A percentile compares a stretch with the other conserved stretches of the same genome.
Evolutionary conservation across 2,329 filamentous ascomycete genomes (phyloP).

Genomic region (Pseudogymnoascus sp.): DNA sequence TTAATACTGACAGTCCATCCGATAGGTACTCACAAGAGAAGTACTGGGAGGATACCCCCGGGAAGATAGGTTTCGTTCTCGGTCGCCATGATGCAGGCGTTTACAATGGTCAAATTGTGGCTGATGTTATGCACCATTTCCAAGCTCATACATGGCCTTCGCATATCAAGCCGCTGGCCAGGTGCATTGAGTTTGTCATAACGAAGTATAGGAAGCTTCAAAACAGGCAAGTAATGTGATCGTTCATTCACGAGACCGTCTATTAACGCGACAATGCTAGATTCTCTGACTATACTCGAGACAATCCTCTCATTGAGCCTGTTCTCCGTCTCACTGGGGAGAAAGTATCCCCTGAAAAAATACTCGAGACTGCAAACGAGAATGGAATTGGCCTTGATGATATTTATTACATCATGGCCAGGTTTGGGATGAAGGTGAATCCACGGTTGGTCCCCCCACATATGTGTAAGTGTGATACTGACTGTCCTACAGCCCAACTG

Average conservation of each 20-base stretch:
- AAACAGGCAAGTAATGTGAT: neutral
- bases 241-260: neutral
- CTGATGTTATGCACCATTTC: neutral
- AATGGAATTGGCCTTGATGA: neutral
- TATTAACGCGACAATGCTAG: neutral
- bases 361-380: neutral
- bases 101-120: neutral
- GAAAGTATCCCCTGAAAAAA: neutral
- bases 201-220: neutral
- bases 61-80: slow-evolving; percentile 4
- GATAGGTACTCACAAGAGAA: neutral
- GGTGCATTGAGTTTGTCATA: neutral
- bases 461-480: neutral
- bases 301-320: neutral
- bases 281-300: neutral
- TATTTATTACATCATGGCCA: slow-evolving; percentile 1
- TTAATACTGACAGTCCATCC: neutral
- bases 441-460: neutral
- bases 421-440: neutral
- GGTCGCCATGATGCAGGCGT: neutral
- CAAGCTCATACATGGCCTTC: neutral
- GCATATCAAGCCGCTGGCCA: neutral
- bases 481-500: neutral
- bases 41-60: neutral
- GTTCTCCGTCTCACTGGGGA: neutral